Percentiles rank a stretch among this genome's conserved stretches.
These are phyloP conservation scores for Globisporangium nagaii DNA, from an alignment of 352 stramenopile species.

Conservation along the genomic window DNA sequence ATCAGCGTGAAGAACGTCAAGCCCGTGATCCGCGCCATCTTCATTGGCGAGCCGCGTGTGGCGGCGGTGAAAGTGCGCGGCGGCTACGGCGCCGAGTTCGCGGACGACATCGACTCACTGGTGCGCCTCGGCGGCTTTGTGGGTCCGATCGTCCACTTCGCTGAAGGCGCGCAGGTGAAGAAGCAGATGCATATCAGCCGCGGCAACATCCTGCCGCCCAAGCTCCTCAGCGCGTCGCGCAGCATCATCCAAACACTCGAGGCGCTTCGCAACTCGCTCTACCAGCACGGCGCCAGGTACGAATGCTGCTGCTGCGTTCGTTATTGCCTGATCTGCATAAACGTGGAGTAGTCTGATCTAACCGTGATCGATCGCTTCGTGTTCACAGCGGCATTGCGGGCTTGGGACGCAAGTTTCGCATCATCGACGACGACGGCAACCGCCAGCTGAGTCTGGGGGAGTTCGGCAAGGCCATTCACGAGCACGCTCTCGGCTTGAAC, in stretches of 20 bases:
- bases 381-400: conserved; percentile 53
- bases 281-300: conserved; percentile 66
- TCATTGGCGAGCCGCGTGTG: conserved; percentile 67
- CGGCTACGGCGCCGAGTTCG: conserved; percentile 65
- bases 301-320: neutral
- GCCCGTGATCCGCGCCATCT: conserved; percentile 67
- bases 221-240: conserved; percentile 49
- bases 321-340: neutral
- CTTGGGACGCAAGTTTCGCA: conserved; percentile 81
- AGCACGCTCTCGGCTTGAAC: conserved; percentile 55
- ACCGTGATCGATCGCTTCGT: neutral
- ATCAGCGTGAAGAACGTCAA: conserved; percentile 81
- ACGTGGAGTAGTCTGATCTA: too few relatives aligned
- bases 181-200: conserved; percentile 58
- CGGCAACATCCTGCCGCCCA: conserved; percentile 65
- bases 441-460: conserved; percentile 61
- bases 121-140: conserved; percentile 43
- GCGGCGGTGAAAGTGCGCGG: conserved; percentile 71
- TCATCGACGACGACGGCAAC: conserved; percentile 88
- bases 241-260: conserved; percentile 58
- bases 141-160: conserved; percentile 7
- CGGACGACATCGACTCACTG: conserved; percentile 51
- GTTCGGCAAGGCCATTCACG: conserved; percentile 71
- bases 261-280: conserved; percentile 60
- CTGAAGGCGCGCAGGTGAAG: conserved; percentile 27